Evolutionary conservation across 176 grass and related monocot species (phyloP), one percentile per base, ranked within the genome.

Genomic region (Eleusine indica): DNA sequence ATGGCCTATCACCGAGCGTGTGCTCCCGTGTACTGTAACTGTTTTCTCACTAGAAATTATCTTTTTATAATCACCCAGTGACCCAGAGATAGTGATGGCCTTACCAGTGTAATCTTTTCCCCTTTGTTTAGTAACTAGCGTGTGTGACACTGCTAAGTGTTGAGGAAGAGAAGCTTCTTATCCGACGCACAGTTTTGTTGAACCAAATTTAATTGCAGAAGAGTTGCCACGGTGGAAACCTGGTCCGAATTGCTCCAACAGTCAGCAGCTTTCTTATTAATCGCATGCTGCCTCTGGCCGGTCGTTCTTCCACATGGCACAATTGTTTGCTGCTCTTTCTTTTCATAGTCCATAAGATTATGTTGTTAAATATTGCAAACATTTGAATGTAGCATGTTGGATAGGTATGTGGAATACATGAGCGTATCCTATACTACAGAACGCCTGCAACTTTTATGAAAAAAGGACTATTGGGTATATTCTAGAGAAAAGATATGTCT

Each of bases 151-250:
- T 80, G 80, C 80, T 22, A 38, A 63, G 79, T 75, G 74, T 53
- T 73, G 12, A 29, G 78, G 43, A 17, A 71, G 75, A 66, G 80
- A 87, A 87, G 19, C 17, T 90, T 44, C 52, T 76, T 87, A 83
- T 79, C 86, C 32, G 53, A 70, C 70, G 35, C 46, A 66, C 76
- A 84, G 43, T 48, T 72, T 54, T 70, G 80, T 57, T 64, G 57
- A 53, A 57, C 53, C 47, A 84, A 90, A 84, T 76, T 87, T 57
- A 75, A 87, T 76, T 80, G 73, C 38, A 62, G 35, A 3, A 12
- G 44, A 91, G 85, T 76, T 84, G 85, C 85, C 89, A 87, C 76
- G 63, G 63, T 90, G 63, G 74, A 84, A 87, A 80, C 47, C 80
- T 80, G 61, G 80, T 90, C 75, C 75, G 79, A 68, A 75, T 83